Percentiles rank a stretch among this genome's conserved stretches.
phyloP scores from a whole-genome alignment of 1,284 basidiomycete genomes.

The Trametes sp. region DNA sequence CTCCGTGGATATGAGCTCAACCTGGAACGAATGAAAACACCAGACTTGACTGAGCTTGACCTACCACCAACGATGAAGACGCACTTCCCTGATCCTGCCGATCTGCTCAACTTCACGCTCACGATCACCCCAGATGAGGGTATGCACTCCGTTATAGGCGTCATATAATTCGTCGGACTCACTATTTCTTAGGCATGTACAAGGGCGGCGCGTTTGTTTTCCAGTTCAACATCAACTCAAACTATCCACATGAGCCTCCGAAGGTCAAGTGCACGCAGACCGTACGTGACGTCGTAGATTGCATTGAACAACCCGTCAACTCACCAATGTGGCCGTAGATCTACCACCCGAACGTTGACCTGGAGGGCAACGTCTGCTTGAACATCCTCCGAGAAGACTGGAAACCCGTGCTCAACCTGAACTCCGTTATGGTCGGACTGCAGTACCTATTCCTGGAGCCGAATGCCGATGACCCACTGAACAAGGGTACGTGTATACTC shows the following conservation, averaged over 20 bases:
- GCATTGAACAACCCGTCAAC: not conserved
- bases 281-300: conserved; percentile 54
- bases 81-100: conserved; percentile 87
- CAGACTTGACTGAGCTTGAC: conserved; percentile 97
- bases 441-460: conserved; percentile 99
- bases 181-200: conserved; percentile 87
- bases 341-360: conserved; percentile 98
- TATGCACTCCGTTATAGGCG: conserved; percentile 43
- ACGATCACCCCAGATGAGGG: conserved; percentile 98
- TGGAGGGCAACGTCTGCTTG: conserved; percentile 95
- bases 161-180: not conserved
- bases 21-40: not conserved
- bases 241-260: conserved; percentile 99
- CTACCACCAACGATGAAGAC: conserved; percentile 97
- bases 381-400: conserved; percentile 99
- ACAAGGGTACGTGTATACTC: conserved; percentile 81
- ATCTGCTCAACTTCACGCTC: conserved; percentile 96
- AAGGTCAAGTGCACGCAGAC: conserved; percentile 98
- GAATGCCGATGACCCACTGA: conserved; percentile 97
- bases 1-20: not conserved
- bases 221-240: conserved; percentile 95
- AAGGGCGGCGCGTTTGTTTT: conserved; percentile 94
- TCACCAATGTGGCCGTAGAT: conserved; percentile 65
- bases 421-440: conserved; percentile 96
- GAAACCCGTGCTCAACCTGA: conserved; percentile 98